Conservation (phyloP, 1,284 basidiomycete genomes). For the Golubevia pallescens region DNA sequence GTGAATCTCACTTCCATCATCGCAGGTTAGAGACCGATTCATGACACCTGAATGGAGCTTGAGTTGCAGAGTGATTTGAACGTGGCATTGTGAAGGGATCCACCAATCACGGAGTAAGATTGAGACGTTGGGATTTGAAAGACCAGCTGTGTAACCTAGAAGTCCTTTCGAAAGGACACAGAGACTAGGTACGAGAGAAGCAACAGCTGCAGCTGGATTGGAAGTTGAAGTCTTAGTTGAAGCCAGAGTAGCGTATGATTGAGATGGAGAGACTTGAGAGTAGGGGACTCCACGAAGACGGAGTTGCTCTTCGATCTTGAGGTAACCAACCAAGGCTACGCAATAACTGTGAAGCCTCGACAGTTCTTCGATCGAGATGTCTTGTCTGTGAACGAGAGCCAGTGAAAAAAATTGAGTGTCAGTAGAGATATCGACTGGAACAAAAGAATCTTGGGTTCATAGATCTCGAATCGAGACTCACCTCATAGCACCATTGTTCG, state of each 20-base stretch:
- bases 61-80: constrained; percentile 36
- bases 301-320: constrained; percentile 84
- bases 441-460: constrained; percentile 77
- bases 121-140: constrained; percentile 86
- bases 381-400: not conserved
- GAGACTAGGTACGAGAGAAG: constrained; percentile 78
- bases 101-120: constrained; percentile 89
- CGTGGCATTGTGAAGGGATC: constrained; percentile 74
- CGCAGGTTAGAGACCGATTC: constrained; percentile 1
- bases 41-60: not conserved
- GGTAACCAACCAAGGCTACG: constrained; percentile 87
- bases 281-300: constrained; percentile 80
- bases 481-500: constrained; percentile 70
- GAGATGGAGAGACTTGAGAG: constrained; percentile 73
- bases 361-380: constrained; percentile 33
- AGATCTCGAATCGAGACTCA: constrained; percentile 75
- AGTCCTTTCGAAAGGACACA: constrained; percentile 82
- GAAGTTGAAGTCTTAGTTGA: not conserved
- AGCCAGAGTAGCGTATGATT: constrained; percentile 21
- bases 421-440: constrained; percentile 71
- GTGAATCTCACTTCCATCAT: constrained; percentile 18
- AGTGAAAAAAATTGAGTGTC: not conserved
- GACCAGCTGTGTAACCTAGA: constrained; percentile 80
- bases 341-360: constrained; percentile 36
- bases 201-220: constrained; percentile 69